These are phyloP conservation scores for Ricinus communis DNA, from an alignment of 345 rosid species.

Conservation along the genomic window DNA sequence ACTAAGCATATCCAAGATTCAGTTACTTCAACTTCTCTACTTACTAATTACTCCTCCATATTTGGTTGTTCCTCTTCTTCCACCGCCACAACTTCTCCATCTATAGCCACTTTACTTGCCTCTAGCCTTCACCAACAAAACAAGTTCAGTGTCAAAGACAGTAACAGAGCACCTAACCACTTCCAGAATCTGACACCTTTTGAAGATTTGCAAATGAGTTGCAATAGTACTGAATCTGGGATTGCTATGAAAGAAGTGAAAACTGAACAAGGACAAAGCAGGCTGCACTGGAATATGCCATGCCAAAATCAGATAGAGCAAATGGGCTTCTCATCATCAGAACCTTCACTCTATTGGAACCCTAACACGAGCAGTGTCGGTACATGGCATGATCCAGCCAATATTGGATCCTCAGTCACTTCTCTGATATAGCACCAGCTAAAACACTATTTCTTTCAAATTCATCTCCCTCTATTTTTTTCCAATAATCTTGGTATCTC, in stretches of 20 bases:
- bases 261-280: conserved; percentile 40
- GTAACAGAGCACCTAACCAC: conserved; percentile 35
- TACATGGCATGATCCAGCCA: conserved; percentile 74
- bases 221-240: conserved; percentile 33
- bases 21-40: conserved; percentile 40
- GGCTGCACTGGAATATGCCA: conserved; percentile 37
- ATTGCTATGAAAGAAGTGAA: conserved; percentile 43
- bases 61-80: conserved; percentile 43
- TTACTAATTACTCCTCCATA: conserved; percentile 47
- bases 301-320: conserved; percentile 48
- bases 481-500: conserved; percentile 30
- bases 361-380: conserved; percentile 30
- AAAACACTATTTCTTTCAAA: conserved; percentile 24
- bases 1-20: conserved; percentile 40
- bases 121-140: conserved; percentile 53
- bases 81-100: conserved; percentile 30
- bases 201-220: conserved; percentile 49
- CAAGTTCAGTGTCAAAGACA: conserved; percentile 34
- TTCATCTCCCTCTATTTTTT: conserved; percentile 45
- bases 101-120: conserved; percentile 50
- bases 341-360: conserved; percentile 61
- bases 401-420: conserved; percentile 71
- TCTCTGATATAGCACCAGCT: conserved; percentile 56
- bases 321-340: conserved; percentile 40
- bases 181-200: conserved; percentile 45